These are phyloP conservation scores for Saccharomycopsis fibuligera DNA, from an alignment of 805 yeast genomes.

Conservation along the genomic window DNA sequence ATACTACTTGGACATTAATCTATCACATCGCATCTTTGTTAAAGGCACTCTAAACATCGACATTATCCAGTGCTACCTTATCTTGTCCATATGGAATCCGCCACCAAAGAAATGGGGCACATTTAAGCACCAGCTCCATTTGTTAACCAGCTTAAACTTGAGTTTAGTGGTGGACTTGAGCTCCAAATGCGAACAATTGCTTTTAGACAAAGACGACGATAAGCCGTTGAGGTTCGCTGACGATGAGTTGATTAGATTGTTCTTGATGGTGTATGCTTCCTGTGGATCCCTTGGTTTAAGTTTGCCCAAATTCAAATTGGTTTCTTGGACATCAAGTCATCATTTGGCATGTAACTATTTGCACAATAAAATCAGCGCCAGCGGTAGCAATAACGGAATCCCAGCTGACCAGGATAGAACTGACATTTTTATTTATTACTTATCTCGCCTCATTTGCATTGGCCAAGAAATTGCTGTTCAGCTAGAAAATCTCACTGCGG, in stretches of 20 bases:
- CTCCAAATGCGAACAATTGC: slow-evolving; percentile 26
- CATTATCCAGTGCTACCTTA: slow-evolving; percentile 37
- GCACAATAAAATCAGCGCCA: slow-evolving; percentile 24
- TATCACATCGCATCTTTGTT: slow-evolving; percentile 39
- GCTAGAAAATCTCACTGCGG: slow-evolving; percentile 1
- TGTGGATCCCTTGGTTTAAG: slow-evolving; percentile 47
- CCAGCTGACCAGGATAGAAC: slow-evolving; percentile 27
- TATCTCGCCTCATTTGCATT: slow-evolving; percentile 38
- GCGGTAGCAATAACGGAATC: neutral
- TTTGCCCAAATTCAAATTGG: slow-evolving; percentile 44
- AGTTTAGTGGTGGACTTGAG: slow-evolving; percentile 46
- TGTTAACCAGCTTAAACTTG: slow-evolving; percentile 39
- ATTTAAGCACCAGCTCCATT: slow-evolving; percentile 44
- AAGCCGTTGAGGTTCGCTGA: slow-evolving; percentile 24
- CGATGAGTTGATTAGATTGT: slow-evolving; percentile 35
- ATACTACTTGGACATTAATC: slow-evolving; percentile 39
- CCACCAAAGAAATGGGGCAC: slow-evolving; percentile 49
- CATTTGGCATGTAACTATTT: slow-evolving; percentile 30
- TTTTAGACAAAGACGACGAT: slow-evolving; percentile 3
- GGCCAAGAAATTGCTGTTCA: slow-evolving; percentile 40
- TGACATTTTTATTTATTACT: slow-evolving; percentile 40
- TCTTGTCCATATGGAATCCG: slow-evolving; percentile 45
- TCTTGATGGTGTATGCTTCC: slow-evolving; percentile 42
- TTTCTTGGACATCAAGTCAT: slow-evolving; percentile 41
- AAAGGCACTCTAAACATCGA: slow-evolving; percentile 38